Evolutionary conservation across 2,329 filamentous ascomycete species (phyloP).

Genomic region (Pestalotiopsis sp.): DNA sequence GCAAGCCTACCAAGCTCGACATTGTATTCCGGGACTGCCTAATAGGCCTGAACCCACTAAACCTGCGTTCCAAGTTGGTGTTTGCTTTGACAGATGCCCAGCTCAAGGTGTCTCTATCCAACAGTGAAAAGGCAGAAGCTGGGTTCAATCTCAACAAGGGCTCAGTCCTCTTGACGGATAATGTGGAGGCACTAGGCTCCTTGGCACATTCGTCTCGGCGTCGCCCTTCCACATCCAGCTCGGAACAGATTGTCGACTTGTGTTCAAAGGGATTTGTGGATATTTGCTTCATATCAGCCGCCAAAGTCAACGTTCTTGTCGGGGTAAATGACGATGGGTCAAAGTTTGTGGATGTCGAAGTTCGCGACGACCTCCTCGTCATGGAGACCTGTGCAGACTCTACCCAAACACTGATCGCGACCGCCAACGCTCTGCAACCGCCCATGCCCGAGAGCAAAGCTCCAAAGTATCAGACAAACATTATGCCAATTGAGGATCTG

Average conservation of each 20-base stretch:
- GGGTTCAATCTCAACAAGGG: constrained; percentile 75
- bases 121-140: constrained; percentile 64
- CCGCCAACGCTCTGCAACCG: constrained; percentile 79
- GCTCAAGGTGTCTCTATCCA: constrained; percentile 67
- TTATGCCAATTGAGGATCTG: constrained; percentile 85
- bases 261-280: constrained; percentile 77
- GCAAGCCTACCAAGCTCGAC: constrained; percentile 68
- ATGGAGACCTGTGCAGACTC: constrained; percentile 97
- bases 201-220: constrained; percentile 40
- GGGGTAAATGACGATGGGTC: constrained; percentile 57
- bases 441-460: constrained; percentile 81
- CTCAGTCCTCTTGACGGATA: constrained; percentile 81
- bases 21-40: constrained; percentile 80
- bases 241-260: constrained; percentile 56
- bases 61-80: constrained; percentile 73
- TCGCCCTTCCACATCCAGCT: constrained; percentile 39
- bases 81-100: constrained; percentile 79
- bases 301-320: constrained; percentile 67
- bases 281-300: constrained; percentile 84
- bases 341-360: constrained; percentile 74
- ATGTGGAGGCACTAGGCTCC: constrained; percentile 51
- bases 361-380: constrained; percentile 84
- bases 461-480: constrained; percentile 82
- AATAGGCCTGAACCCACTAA: constrained; percentile 81
- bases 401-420: constrained; percentile 83